Evolutionary conservation across 1,284 basidiomycete species (phyloP), one percentile per base, ranked within the genome.

Genomic region (Rhodotorula sp.): DNA sequence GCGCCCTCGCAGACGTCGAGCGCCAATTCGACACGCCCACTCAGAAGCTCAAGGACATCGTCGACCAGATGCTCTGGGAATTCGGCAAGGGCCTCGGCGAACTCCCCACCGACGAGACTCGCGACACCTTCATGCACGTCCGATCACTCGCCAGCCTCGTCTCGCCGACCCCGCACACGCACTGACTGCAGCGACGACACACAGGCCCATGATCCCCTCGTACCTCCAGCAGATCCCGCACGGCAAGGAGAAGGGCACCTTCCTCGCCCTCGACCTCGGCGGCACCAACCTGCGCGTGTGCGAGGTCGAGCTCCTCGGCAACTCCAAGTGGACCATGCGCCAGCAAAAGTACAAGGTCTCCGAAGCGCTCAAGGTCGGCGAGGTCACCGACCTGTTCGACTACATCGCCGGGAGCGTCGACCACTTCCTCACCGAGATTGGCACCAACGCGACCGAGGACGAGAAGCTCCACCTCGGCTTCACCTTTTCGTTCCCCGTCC

Each of bases 321-420:
- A 96, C 81, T 88, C 92, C 79, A 90, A 90, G 17, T 98, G 98
- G 82, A 86, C 86, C 53, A 86, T 98, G 72, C 89, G 90, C 78
- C 92, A 96, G 82, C 90, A 97, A 80, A 97, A 97, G 81, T 97
- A 94, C 85, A 91, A 90, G 79, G 91, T 97, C 23, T 93, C 93
- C 2, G 91, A 95, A 57, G 84, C 87, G 21, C 85, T 97, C 70
- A 97, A 97, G 84, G 89, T 91, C 14, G 95, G 93, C 60, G 90
- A 96, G 80, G 92, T 89, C 1, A 85, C 85, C 3, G 86, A 86
- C 7, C 83, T 97, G 56, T 96, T 97, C 79, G 91, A 97, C 83
- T 99, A 97, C 83, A 91, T 99, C 77, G 97, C 97, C 45, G 91
- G 93, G 77, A 95, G 92, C 12, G 94, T 99, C 46, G 93, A 96